Conservation (phyloP, 257 asterid genomes). For the Solanum tarijense region DNA sequence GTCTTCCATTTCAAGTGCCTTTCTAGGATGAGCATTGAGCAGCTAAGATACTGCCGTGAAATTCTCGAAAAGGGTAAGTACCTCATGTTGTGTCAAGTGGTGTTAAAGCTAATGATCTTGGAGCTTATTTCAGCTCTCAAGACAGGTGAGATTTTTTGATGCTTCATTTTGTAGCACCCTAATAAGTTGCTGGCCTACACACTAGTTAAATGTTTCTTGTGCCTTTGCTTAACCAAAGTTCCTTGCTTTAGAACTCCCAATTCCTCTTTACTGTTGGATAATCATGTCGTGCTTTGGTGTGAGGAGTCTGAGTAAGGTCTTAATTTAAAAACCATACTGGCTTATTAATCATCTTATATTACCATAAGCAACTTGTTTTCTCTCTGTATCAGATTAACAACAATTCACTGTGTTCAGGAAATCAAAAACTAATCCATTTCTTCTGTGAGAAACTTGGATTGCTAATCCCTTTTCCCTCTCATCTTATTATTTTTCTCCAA, state of each 20-base stretch:
- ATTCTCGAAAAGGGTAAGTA: constrained; percentile 65
- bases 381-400: neutral
- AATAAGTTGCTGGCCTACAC: neutral
- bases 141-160: constrained; percentile 42
- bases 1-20: constrained; percentile 55
- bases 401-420: neutral
- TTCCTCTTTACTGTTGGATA: neutral
- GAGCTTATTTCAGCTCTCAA: constrained; percentile 61
- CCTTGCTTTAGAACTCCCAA: neutral
- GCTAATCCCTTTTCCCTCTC: neutral
- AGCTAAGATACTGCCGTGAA: constrained; percentile 60
- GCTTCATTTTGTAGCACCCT: neutral
- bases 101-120: constrained; percentile 66
- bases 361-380: neutral
- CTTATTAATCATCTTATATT: too few species aligned
- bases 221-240: neutral
- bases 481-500: neutral
- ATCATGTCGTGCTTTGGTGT: neutral
- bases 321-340: neutral
- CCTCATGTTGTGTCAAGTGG: constrained; percentile 39
- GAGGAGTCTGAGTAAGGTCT: neutral
- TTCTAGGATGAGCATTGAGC: constrained; percentile 68
- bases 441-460: neutral
- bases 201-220: neutral
- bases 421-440: neutral